phyloP scores from a whole-genome alignment of 352 stramenopile species.

The Pilasporangium apinafurcum region DNA sequence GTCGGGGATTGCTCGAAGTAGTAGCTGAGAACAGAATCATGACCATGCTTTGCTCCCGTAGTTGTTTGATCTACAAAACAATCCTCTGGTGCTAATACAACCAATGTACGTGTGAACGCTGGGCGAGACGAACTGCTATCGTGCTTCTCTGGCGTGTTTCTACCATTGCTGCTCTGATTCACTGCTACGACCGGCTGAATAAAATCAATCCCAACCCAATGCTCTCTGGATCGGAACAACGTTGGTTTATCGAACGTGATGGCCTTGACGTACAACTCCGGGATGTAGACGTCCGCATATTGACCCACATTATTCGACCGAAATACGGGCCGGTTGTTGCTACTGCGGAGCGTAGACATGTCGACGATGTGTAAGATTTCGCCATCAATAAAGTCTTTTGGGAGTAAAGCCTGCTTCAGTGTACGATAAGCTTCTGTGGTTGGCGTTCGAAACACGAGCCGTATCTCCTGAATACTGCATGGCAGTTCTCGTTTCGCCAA shows the following conservation, averaged over 20 bases:
- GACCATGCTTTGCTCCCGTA: conserved; percentile 11
- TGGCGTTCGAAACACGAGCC: conserved; percentile 6
- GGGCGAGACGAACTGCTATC: background rate
- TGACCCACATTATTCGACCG: background rate
- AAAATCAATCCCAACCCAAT: conserved; percentile 35
- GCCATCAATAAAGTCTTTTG: background rate
- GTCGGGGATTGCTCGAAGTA: conserved; percentile 26
- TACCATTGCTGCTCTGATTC: too few species aligned
- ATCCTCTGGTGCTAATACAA: conserved; percentile 13
- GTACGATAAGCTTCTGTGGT: conserved; percentile 6
- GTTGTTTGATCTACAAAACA: conserved; percentile 5
- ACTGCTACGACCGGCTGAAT: conserved; percentile 4
- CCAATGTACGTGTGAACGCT: conserved; percentile 24
- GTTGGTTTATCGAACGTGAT: conserved; percentile 25
- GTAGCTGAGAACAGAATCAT: conserved; percentile 36
- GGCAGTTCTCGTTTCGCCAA: conserved; percentile 4
- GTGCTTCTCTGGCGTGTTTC: too few species aligned
- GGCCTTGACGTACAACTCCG: conserved; percentile 24
- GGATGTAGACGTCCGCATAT: background rate
- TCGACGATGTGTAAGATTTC: conserved; percentile 7
- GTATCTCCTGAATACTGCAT: conserved; percentile 7
- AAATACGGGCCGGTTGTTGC: background rate
- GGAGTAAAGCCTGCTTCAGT: conserved; percentile 2
- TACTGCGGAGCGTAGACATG: background rate
- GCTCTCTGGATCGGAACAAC: conserved; percentile 26